Base-by-base conservation (phyloP, 805 yeast genomes). In the Candida maris region DNA sequence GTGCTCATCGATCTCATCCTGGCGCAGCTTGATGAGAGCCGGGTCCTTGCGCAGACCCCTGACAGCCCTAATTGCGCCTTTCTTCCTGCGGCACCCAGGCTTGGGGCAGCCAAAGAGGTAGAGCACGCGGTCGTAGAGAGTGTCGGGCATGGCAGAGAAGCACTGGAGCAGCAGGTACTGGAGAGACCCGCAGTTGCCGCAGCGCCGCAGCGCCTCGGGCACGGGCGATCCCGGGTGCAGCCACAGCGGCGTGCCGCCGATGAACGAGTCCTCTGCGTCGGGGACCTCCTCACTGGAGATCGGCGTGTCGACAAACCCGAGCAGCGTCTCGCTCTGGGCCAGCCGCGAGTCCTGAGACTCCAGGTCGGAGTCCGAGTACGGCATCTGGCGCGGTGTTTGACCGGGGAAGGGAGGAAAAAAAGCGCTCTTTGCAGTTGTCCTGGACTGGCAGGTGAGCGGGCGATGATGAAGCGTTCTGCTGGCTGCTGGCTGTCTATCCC, bases 211-310 rank as follows among this genome's bases (percentile, higher is more conserved):
- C 3, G 70, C 71, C 1, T 64, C 64, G 13, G 68, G 60, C 1
- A 95, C 93, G 3, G 64, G 56, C 0, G 86, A 77, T 1, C 67
- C 63, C 3, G 71, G 69, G 44, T 80, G 73, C 22, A 86, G 57
- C 94, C 95, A 82, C 6, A 77, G 53, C 6, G 89, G 86, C 25
- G 62, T 59, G 1, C 95, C 94, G 1, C 97, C 97, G 21, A 91
- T 71, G 45, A 86, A 80, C 0, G 94, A 77, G 51, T 87, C 96
- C 38, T 73, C 79, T 4, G 68, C 38, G 1, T 68, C 60, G 19
- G 77, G 70, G 25, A 44, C 49, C 23, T 70, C 77, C 3, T 67
- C 73, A 12, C 64, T 69, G 5, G 71, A 67, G 19, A 73, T 70
- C n/a, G 76, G 71, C 1, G 74, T 70, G 50, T 84, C 93, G 8